Percentiles rank a stretch among this genome's conserved stretches.
These are phyloP conservation scores for Nectriaceae sp. DNA, from an alignment of 2,329 filamentous ascomycete species.

Conservation along the genomic window DNA sequence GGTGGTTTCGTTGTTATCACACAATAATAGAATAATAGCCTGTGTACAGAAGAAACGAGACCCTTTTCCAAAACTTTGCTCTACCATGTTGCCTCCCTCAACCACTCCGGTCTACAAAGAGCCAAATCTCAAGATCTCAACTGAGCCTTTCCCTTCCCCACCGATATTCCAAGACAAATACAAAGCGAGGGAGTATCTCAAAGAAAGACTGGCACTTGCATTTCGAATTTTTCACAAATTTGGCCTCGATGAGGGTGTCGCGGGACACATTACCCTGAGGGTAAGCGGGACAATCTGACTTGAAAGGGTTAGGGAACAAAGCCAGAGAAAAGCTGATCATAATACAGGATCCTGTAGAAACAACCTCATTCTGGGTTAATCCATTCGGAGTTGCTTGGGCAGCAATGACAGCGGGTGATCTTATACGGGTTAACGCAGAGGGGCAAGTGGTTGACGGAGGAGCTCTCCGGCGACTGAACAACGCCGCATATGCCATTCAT, in stretches of 20 bases:
- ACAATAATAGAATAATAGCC: too few species aligned
- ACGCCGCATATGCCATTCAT: not conserved
- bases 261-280: constrained; percentile 4
- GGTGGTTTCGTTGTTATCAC: too few species aligned
- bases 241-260: constrained; percentile 4
- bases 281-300: not conserved
- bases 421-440: not conserved
- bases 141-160: not conserved
- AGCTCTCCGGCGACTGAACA: not conserved
- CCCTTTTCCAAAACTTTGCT: too few species aligned
- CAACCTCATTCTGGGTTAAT: not conserved
- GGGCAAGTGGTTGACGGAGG: not conserved
- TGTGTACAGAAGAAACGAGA: too few species aligned
- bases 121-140: too few species aligned
- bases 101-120: too few species aligned
- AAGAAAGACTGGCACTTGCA: constrained; percentile 1
- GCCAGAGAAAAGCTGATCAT: too few species aligned
- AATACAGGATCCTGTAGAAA: too few species aligned
- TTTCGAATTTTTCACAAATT: not conserved
- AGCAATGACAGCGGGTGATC: not conserved
- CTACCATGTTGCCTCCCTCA: too few species aligned
- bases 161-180: not conserved
- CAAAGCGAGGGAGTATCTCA: not conserved
- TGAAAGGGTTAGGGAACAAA: too few species aligned
- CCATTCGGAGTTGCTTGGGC: not conserved